Evolutionary conservation across 2,329 filamentous ascomycete species (phyloP), one percentile per base, ranked within the genome.

Genomic region (Penicillium fuscoglaucum): DNA sequence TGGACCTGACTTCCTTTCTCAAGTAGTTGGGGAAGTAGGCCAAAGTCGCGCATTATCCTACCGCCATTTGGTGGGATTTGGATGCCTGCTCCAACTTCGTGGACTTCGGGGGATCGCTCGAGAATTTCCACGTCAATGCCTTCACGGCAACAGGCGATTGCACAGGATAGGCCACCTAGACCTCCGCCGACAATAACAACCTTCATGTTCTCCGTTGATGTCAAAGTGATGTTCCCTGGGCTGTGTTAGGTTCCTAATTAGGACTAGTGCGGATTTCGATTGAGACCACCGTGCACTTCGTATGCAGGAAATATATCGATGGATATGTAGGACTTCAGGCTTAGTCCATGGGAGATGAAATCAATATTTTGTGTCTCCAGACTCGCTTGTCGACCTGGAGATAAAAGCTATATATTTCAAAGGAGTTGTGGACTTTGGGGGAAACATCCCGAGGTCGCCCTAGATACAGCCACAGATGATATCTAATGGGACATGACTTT

Each of bases 191-290:
- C 50, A 33, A 67, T 62, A 0, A 74, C 95, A 53, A 92, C 90
- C 1, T 96, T 96, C 72, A 93, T 53, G 29, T 29, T 47, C 5
- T 19, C 8, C 9, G 45, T 35, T 35, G 45, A n/a, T 48, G 46
- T 35, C 46, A 48, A 35, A n/a, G 46, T 48, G 46, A 35, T 35
- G 46, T 48, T 35, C 46, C 19, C 8, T 1, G 29, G 19, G 17
- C 19, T 47, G 45, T 8, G 45, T 35, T n/a, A 5, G n/a, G 29
- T 47, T 46, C 46, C 46, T 1, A n/a, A 48, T 48, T 35, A 24
- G 46, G 29, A 48, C 29, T 48, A 48, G 46, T 35, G 46, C 19
- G 19, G 0, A 12, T 35, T 48, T 5, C 3, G 19, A 24, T 3
- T 33, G 12, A 24, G 29, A 33, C 19, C 29, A 33, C 45, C 45